Percentiles rank a stretch among this genome's conserved stretches.
Evolutionary conservation across 192 early-diverging fungal species (phyloP).

Genomic region (Coemansia sp.): DNA sequence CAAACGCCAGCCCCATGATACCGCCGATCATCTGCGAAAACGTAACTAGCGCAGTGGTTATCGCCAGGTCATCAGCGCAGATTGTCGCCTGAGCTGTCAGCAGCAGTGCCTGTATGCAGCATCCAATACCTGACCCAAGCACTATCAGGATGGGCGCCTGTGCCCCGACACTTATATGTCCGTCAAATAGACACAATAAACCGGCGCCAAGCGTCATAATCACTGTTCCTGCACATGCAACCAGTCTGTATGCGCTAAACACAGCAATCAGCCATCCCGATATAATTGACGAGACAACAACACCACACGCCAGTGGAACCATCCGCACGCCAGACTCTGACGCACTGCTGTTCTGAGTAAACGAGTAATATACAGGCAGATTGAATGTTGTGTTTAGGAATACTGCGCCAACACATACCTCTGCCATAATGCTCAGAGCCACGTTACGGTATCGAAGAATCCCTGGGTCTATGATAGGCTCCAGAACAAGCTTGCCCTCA

Average conservation of each 20-base stretch:
- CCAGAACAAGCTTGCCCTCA: slow-evolving; percentile 65
- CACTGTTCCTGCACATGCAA: slow-evolving; percentile 35
- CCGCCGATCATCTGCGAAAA: slow-evolving; percentile 52
- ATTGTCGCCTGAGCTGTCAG: slow-evolving; percentile 49
- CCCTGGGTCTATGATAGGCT: slow-evolving; percentile 76
- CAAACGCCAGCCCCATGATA: slow-evolving; percentile 51
- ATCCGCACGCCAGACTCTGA: slow-evolving; percentile 44
- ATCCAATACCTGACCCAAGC: slow-evolving; percentile 47
- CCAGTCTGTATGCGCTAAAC: slow-evolving; percentile 36
- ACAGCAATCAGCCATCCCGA: slow-evolving; percentile 46
- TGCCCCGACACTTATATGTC: slow-evolving; percentile 29
- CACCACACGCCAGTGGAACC: slow-evolving; percentile 45
- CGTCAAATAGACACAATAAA: slow-evolving; percentile 39
- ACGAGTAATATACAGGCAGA: slow-evolving; percentile 50
- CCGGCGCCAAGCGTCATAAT: slow-evolving; percentile 46
- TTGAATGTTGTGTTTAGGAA: slow-evolving; percentile 51
- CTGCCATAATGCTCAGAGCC: slow-evolving; percentile 37
- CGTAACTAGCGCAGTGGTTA: slow-evolving; percentile 45
- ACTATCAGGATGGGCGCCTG: slow-evolving; percentile 41
- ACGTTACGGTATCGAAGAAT: slow-evolving; percentile 62
- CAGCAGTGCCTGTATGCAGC: slow-evolving; percentile 46
- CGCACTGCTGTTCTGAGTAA: slow-evolving; percentile 46
- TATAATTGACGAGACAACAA: slow-evolving; percentile 37
- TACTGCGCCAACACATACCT: slow-evolving; percentile 49
- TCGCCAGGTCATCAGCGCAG: slow-evolving; percentile 30